Conservation (phyloP, 1,139 yeast species). For the Nakaseomyces kungkrabaensis region DNA sequence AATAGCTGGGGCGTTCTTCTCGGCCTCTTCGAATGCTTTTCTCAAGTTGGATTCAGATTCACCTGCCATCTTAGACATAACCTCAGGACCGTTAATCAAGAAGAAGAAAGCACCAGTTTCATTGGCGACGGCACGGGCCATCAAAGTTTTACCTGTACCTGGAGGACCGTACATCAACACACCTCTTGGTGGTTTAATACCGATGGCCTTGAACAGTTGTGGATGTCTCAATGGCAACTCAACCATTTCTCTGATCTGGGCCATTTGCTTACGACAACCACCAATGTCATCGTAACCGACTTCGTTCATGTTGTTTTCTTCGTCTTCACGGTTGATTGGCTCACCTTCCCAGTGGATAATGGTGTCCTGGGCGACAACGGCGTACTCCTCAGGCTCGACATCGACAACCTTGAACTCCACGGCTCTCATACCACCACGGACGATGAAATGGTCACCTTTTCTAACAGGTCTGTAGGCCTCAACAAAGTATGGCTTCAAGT, state of each 20-base stretch:
- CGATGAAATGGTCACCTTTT: constrained; percentile 93
- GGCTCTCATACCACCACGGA: constrained; percentile 98
- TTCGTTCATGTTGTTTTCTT: constrained; percentile 81
- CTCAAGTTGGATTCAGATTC: constrained; percentile 95
- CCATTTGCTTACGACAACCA: constrained; percentile 97
- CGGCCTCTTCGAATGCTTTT: constrained; percentile 98
- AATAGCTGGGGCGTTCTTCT: constrained; percentile 94
- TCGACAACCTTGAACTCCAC: constrained; percentile 98
- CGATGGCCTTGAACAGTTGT: constrained; percentile 89
- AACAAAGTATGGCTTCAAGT: constrained; percentile 93
- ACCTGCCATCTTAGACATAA: constrained; percentile 99
- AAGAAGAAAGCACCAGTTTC: constrained; percentile 99
- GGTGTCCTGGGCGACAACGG: constrained; percentile 97
- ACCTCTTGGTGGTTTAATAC: constrained; percentile 97
- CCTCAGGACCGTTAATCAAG: constrained; percentile 98
- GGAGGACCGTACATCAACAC: constrained; percentile 98
- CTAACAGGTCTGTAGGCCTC: constrained; percentile 99
- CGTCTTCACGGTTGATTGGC: constrained; percentile 97
- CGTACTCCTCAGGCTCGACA: constrained; percentile 94
- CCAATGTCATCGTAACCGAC: constrained; percentile 99
- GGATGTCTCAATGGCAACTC: constrained; percentile 97
- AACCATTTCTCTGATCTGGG: constrained; percentile 93
- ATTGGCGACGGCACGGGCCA: constrained; percentile 99
- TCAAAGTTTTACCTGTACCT: constrained; percentile 41
- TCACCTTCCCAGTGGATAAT: constrained; percentile 98